phyloP scores from a whole-genome alignment of 2,329 filamentous ascomycete species.

The Microsporum audouinii region DNA sequence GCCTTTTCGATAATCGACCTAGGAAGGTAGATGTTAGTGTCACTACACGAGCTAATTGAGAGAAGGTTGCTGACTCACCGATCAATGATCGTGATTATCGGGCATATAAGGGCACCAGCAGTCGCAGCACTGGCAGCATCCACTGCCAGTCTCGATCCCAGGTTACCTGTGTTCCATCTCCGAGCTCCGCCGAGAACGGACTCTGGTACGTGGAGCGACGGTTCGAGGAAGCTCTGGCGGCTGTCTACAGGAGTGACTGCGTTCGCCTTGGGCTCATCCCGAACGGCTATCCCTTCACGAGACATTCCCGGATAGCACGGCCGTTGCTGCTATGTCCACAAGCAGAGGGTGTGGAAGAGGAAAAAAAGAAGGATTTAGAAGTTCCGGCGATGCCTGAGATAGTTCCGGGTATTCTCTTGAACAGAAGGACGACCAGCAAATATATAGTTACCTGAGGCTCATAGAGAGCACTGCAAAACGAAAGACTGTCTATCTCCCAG shows the following conservation, averaged over 20 bases:
- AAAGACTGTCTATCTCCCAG: neutral
- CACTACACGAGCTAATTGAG: neutral
- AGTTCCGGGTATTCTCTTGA: neutral
- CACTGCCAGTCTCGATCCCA: constrained; percentile 54
- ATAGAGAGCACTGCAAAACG: neutral
- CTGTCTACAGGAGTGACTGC: neutral
- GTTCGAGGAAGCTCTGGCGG: constrained; percentile 6
- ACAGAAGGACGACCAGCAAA: neutral
- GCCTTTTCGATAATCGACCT: constrained; percentile 43
- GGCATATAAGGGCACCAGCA: constrained; percentile 66
- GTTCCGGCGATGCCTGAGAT: neutral
- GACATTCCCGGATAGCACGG: neutral
- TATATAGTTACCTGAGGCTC: neutral
- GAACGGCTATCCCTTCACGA: neutral
- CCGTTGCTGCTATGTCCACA: neutral
- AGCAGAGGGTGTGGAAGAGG: neutral
- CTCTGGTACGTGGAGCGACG: constrained; percentile 7
- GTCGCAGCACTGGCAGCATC: constrained; percentile 59
- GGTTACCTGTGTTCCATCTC: constrained; percentile 64
- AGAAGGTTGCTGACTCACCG: constrained; percentile 43
- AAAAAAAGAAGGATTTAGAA: neutral
- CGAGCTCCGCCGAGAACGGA: neutral
- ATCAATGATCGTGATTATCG: constrained; percentile 78
- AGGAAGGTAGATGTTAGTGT: neutral
- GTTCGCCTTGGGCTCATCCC: neutral